A percentile compares a stretch with the other conserved stretches of the same genome.
Evolutionary conservation across 192 early-diverging fungal genomes (phyloP).

Genomic region (Dissophora globulifera): DNA sequence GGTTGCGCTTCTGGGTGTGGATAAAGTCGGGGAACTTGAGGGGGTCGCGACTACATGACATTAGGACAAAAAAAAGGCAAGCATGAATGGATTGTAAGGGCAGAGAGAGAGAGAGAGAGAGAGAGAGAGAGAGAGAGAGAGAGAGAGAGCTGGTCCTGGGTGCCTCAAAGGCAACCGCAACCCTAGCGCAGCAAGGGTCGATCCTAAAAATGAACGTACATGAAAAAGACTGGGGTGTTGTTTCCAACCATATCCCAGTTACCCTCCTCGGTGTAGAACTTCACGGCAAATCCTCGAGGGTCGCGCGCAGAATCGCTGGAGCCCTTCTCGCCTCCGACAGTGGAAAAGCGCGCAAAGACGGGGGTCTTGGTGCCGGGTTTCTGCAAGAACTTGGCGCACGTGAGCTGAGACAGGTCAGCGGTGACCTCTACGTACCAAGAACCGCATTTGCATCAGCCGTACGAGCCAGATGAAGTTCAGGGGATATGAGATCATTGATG

Average conservation of each 20-base stretch:
- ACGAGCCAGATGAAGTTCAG: too few relatives aligned
- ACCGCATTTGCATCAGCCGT: too few relatives aligned
- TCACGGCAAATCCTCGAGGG: slow-evolving; percentile 84
- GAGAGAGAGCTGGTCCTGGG: too few relatives aligned
- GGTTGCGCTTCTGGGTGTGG: slow-evolving; percentile 86
- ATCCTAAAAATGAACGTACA: slow-evolving; percentile 58
- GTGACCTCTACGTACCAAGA: slow-evolving; percentile 65
- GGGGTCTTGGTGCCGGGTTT: slow-evolving; percentile 82
- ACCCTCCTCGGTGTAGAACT: slow-evolving; percentile 90
- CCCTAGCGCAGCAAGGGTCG: not conserved
- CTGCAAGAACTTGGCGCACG: slow-evolving; percentile 79
- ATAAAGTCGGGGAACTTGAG: slow-evolving; percentile 87
- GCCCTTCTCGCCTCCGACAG: slow-evolving; percentile 80
- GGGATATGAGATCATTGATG: too few relatives aligned
- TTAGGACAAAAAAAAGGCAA: too few relatives aligned
- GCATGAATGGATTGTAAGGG: too few relatives aligned
- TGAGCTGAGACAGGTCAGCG: slow-evolving; percentile 72
- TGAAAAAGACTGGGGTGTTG: slow-evolving; percentile 88
- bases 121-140: not conserved
- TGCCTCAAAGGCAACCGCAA: too few relatives aligned
- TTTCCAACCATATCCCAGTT: slow-evolving; percentile 91
- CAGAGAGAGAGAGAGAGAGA: not conserved
- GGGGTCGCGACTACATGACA: slow-evolving; percentile 70
- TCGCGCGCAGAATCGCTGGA: slow-evolving; percentile 82
- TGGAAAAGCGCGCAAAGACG: slow-evolving; percentile 83